Base-by-base conservation (phyloP, 768 basidiomycete species). In the Hericium alpestre region DNA sequence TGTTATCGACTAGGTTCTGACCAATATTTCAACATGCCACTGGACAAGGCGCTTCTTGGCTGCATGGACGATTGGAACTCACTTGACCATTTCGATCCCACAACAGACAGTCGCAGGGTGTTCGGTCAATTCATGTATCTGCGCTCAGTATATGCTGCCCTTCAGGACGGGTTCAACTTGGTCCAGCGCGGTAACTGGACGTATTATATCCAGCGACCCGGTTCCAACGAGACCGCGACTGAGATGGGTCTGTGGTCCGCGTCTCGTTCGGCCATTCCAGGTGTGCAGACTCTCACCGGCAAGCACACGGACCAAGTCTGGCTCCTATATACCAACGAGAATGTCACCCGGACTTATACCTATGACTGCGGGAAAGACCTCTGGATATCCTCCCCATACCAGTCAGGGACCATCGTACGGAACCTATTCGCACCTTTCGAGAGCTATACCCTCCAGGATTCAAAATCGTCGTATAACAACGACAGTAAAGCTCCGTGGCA, bases 81-180 rank as follows among this genome's bases (percentile, higher is more conserved):
- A 2, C 81, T 94, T 37, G 93, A 96, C 64, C 93, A 96, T 68
- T 95, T 95, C 67, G 93, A 96, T 69, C 91, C 92, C 25, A 94
- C 93, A 2, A 73, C 84, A 12, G 84, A 89, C 65, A 78, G 79
- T 40, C 81, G 87, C 40, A 84, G 91, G 56, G 66, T 90, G 57
- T 83, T 90, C 65, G 67, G 80, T 16, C 89, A 87, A 54, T 85
- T 90, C 72, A 69, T 86, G 56, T 76, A 81, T 64, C 75, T 95
- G 39, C 86, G 93, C 32, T 67, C 67, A 6, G 70, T 75, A 13
- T 95, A 86, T 69, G 80, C 76, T 22, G 77, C 87, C 2, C 76
- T 95, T 11, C 90, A 90, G 68, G 93, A 96, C 64, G 93, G 93
- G 2, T 90, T 84, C 64, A 79, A 86, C 65, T 79, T 95, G n/a